phyloP scores from a whole-genome alignment of 495 filamentous ascomycete species.

The Neurospora sublineolata region DNA sequence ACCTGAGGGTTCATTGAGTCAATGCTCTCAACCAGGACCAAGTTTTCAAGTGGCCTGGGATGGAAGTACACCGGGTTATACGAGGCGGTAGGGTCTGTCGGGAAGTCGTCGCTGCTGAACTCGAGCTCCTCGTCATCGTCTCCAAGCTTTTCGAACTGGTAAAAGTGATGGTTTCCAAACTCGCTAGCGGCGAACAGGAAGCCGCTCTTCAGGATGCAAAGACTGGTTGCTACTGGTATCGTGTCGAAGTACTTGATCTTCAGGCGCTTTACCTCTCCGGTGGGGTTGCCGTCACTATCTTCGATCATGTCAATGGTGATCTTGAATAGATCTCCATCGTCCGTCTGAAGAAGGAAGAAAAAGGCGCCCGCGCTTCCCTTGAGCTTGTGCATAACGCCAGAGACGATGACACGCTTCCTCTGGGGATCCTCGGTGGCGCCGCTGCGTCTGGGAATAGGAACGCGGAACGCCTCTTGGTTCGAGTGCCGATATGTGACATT shows the following conservation, averaged over 20 bases:
- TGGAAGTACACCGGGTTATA: slow-evolving; percentile 76
- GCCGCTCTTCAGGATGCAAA: slow-evolving; percentile 90
- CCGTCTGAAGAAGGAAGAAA: slow-evolving; percentile 91
- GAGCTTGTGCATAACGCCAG: slow-evolving; percentile 94
- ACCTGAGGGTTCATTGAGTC: slow-evolving; percentile 83
- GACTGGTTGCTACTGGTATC: slow-evolving; percentile 70
- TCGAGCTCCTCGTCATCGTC: slow-evolving; percentile 86
- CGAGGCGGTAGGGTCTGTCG: slow-evolving; percentile 54
- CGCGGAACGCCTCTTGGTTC: slow-evolving; percentile 78
- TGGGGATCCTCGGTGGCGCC: slow-evolving; percentile 87
- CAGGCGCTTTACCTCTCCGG: slow-evolving; percentile 65
- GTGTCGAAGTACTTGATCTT: slow-evolving; percentile 99
- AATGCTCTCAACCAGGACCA: slow-evolving; percentile 75
- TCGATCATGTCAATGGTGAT: slow-evolving; percentile 84
- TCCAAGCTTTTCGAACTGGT: slow-evolving; percentile 96
- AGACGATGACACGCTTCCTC: slow-evolving; percentile 71
- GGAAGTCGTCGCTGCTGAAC: slow-evolving; percentile 72
- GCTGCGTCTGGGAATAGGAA: slow-evolving; percentile 75
- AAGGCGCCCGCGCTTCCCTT: slow-evolving; percentile 72
- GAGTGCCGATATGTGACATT: slow-evolving; percentile 90
- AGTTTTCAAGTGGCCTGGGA: slow-evolving; percentile 64
- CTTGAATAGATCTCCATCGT: slow-evolving; percentile 96
- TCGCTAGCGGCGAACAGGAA: slow-evolving; percentile 91
- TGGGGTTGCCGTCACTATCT: slow-evolving; percentile 65
- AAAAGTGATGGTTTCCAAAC: slow-evolving; percentile 86